Base-by-base conservation (phyloP, 2,329 filamentous ascomycete species). In the Diaporthe nobilis region DNA sequence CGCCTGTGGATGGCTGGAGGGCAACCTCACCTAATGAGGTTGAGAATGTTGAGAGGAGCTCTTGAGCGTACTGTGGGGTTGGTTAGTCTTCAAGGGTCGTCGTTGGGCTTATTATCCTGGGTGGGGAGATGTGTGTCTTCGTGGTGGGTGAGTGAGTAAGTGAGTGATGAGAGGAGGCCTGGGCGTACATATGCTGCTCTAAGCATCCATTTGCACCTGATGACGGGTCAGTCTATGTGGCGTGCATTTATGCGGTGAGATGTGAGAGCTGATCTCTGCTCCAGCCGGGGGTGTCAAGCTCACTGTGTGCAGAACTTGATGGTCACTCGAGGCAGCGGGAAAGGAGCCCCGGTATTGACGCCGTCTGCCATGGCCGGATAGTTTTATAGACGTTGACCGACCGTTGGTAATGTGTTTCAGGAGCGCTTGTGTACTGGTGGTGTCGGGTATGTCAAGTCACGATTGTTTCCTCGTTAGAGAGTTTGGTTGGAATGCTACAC, bases 41-140 rank as follows among this genome's bases (percentile, higher is more conserved):
- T 73, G 91, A 91, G 86, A 99, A 99, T 0, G 96, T 99, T 1
- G 95, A 98, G 51, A 99, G 92, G 60, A 99, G 92, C 85, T 98
- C 97, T 88, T 98, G 97, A 67, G 93, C 96, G 84, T 94, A 98
- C 94, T 98, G 79, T 7, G 70, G 37, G 37, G 4, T n/a, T 65
- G 37, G 55, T 71, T 47, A 67, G 65, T 34, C 3, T 17, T 4
- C 13, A 10, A 31, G 37, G 65, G 39, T 22, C 20, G 25, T 65
- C 22, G 44, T 65, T 34, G 44, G n/a, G n/a, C 20, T 65, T 17
- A 28, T 44, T 53, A 2, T n/a, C 1, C 31, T 31, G 75, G 58
- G 37, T 17, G 49, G 47, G 31, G 44, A 15, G 49, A n/a, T 25
- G 57, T 53, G 58, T 55, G 13, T 34, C 12, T 34, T 15, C 34